These are phyloP conservation scores for Solanum sejunctum DNA, from an alignment of 257 asterid species.

Conservation along the genomic window DNA sequence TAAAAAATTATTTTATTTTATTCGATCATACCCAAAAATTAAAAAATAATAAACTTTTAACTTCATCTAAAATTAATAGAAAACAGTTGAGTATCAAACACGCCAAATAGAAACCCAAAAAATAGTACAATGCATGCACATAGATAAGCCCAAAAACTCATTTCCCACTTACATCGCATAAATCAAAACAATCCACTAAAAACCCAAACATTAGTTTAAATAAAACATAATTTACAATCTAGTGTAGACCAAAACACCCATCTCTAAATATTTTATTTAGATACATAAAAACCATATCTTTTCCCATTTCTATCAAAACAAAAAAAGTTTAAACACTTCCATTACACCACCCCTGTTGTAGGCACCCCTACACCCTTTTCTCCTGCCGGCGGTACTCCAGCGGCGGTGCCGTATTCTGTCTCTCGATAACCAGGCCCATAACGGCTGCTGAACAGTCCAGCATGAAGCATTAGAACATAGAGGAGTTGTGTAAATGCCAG, in stretches of 20 bases:
- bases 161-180: neutral
- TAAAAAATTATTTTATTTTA: no score
- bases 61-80: no score
- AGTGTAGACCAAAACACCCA: neutral
- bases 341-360: neutral
- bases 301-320: neutral
- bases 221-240: neutral
- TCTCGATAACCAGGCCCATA: slow-evolving; percentile 55
- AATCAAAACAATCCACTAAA: neutral
- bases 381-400: slow-evolving; percentile 8
- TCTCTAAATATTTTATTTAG: neutral
- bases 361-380: neutral
- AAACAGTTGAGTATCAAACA: no score
- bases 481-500: slow-evolving; percentile 52
- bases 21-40: no score
- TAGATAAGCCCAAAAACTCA: neutral
- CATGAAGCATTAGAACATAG: slow-evolving; percentile 57
- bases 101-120: no score
- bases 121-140: no score
- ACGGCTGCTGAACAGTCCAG: slow-evolving; percentile 61
- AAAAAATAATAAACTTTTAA: no score
- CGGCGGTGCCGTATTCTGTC: slow-evolving; percentile 19
- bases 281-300: neutral
- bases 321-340: neutral
- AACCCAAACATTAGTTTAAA: neutral